Evolutionary conservation across 139 green algal genomes (phyloP), one percentile per base, ranked within the genome.

Genomic region (Asterochloris erici): DNA sequence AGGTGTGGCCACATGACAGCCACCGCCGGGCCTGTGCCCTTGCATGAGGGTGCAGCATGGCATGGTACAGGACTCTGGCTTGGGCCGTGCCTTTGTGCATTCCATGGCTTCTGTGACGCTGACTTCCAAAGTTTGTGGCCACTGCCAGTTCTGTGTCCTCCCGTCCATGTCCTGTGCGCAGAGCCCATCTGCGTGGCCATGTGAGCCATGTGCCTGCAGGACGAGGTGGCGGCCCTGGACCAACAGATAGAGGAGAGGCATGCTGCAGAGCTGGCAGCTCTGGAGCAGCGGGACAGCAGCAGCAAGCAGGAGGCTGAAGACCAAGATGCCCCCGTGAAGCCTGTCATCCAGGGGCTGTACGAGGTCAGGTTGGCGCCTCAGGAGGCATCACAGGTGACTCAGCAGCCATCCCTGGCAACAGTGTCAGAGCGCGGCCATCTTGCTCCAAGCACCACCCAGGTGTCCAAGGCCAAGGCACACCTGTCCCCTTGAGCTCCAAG

Each of bases 151-250:
- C 66, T 71, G 17, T 71, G 19, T 9, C 66, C 19, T 71, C 19
- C 66, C 66, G 10, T 71, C 19, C 6, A 71, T 9, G 6, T 71
- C 66, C 17, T 71, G 2, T 21, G 66, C 9, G 17, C 19, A 26
- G 66, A 21, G 66, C 19, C 17, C 6, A 26, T 21, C 6, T 21
- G 6, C 21, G 9, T 26, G 21, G 66, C 66, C 1, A 26, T 21
- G 66, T 21, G 19, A 23, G 21, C 17, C 21, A 9, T 9, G 21
- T 74, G n/a, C 24, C 14, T 63, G 64, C 82, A 94, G 92, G 93
- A 94, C 26, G 91, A 96, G 68, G 63, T 89, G 0, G 87, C 88
- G 0, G 86, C 87, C 77, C 81, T 95, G 62, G 88, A 91, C 47
- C 73, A 73, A 12, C 89, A 93, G 60, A 89, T 95, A 21, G 84